These are phyloP conservation scores for Magnolia changhungtana DNA, from an alignment of 164 flowering plant genomes.

Conservation along the genomic window DNA sequence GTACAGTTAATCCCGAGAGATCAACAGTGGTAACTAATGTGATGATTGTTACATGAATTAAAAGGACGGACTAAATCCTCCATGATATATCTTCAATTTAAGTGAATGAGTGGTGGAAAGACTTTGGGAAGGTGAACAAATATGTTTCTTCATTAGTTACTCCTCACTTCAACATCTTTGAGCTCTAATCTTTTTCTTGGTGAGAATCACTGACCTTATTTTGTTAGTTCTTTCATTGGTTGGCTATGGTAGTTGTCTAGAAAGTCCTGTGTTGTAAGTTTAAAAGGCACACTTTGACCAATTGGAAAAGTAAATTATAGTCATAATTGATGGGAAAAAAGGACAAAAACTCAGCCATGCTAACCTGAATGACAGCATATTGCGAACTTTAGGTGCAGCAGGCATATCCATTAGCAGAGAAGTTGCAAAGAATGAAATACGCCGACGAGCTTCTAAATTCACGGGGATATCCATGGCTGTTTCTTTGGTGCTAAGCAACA, in stretches of 20 bases:
- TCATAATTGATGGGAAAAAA: background rate
- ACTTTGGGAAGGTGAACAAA: too few species aligned
- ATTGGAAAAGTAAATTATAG: background rate
- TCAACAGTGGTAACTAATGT: background rate
- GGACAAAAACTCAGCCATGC: background rate
- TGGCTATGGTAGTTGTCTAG: background rate
- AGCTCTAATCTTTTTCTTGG: too few species aligned
- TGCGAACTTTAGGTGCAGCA: slow-evolving; percentile 80
- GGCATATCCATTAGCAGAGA: slow-evolving; percentile 95
- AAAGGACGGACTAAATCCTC: background rate
- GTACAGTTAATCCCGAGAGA: too few species aligned
- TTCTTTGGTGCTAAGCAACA: slow-evolving; percentile 81
- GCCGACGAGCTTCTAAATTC: slow-evolving; percentile 88
- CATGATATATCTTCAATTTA: background rate
- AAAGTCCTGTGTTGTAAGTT: background rate
- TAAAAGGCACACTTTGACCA: background rate
- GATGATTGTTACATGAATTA: background rate
- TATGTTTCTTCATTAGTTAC: too few species aligned
- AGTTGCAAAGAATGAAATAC: slow-evolving; percentile 85
- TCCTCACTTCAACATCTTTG: too few species aligned
- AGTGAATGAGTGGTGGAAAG: background rate
- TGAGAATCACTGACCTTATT: background rate
- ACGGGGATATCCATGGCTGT: slow-evolving; percentile 76
- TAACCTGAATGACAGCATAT: slow-evolving; percentile 94
- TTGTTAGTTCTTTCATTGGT: background rate